phyloP scores from a whole-genome alignment of 1,139 yeast species.

The Yamadazyma sp. region DNA sequence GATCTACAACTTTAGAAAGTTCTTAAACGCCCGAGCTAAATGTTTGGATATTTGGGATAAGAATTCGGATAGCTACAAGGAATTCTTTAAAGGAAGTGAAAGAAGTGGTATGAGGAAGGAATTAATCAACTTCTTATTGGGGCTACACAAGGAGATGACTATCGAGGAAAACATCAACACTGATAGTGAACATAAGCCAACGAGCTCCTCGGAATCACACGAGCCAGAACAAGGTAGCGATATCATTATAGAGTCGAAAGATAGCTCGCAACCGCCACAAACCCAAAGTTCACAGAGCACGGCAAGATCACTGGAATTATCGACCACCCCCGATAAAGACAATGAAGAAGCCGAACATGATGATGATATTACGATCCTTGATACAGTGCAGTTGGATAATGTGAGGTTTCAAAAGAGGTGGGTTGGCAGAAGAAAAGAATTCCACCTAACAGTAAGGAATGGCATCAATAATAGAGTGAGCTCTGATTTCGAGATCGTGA shows the following conservation, averaged over 20 bases:
- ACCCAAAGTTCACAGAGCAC: neutral
- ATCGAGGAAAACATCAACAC: too few relatives aligned
- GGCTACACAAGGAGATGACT: conserved; percentile 23
- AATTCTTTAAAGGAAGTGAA: conserved; percentile 32
- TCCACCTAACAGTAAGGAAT: conserved; percentile 4
- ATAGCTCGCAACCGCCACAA: too few relatives aligned
- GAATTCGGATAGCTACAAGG: conserved; percentile 9
- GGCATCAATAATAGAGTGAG: conserved; percentile 4
- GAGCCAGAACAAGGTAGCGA: too few relatives aligned
- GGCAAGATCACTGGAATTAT: too few relatives aligned
- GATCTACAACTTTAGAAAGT: conserved; percentile 70
- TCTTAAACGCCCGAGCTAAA: conserved; percentile 51
- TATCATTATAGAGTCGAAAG: too few relatives aligned
- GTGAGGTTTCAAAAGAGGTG: neutral
- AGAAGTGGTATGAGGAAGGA: conserved; percentile 32
- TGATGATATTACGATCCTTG: conserved; percentile 9
- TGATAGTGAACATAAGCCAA: too few relatives aligned
- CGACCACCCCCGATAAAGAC: neutral
- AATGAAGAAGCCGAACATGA: too few relatives aligned
- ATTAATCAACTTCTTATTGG: conserved; percentile 26
- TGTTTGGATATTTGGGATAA: conserved; percentile 53
- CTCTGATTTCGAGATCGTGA: neutral
- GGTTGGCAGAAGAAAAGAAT: conserved; percentile 3
- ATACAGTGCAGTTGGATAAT: conserved; percentile 5
- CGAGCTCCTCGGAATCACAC: too few relatives aligned